These are phyloP conservation scores for Lodderomyces orthopsilosis DNA, from an alignment of 1,139 yeast species.

Conservation along the genomic window DNA sequence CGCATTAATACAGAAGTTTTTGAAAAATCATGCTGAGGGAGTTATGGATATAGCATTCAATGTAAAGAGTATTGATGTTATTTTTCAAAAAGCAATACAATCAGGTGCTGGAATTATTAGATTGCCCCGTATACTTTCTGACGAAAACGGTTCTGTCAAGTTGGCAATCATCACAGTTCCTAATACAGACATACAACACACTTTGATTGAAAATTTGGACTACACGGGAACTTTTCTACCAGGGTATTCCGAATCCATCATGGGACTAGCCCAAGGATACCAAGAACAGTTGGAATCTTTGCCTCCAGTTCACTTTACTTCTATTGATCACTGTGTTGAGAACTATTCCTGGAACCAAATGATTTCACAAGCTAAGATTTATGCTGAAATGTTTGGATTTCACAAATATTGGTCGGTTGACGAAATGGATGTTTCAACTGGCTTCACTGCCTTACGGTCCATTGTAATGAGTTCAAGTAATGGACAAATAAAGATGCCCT, in stretches of 20 bases:
- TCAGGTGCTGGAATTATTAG: slow-evolving; percentile 54
- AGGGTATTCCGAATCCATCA: slow-evolving; percentile 32
- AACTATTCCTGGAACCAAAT: slow-evolving; percentile 71
- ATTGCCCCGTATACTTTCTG: slow-evolving; percentile 40
- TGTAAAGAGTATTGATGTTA: slow-evolving; percentile 48
- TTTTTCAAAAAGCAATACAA: slow-evolving; percentile 44
- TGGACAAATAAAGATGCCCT: slow-evolving; percentile 71
- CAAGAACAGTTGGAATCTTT: slow-evolving; percentile 17
- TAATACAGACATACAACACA: slow-evolving; percentile 64
- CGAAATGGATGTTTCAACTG: slow-evolving; percentile 68
- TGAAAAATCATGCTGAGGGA: slow-evolving; percentile 70
- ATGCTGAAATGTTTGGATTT: slow-evolving; percentile 65
- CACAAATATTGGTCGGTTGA: slow-evolving; percentile 84
- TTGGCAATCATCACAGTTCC: slow-evolving; percentile 58
- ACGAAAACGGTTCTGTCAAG: slow-evolving; percentile 49
- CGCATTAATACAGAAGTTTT: slow-evolving; percentile 34
- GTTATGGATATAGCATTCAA: slow-evolving; percentile 68
- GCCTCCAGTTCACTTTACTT: slow-evolving; percentile 35
- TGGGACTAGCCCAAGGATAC: slow-evolving; percentile 8
- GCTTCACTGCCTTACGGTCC: slow-evolving; percentile 65
- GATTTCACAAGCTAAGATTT: slow-evolving; percentile 55
- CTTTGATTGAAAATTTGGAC: slow-evolving; percentile 52
- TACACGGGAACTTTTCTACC: slow-evolving; percentile 58
- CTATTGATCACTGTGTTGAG: slow-evolving; percentile 78
- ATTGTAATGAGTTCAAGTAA: slow-evolving; percentile 73